Base-by-base conservation (phyloP, 2,329 filamentous ascomycete species). In the Paracoccidioides lutzii region DNA sequence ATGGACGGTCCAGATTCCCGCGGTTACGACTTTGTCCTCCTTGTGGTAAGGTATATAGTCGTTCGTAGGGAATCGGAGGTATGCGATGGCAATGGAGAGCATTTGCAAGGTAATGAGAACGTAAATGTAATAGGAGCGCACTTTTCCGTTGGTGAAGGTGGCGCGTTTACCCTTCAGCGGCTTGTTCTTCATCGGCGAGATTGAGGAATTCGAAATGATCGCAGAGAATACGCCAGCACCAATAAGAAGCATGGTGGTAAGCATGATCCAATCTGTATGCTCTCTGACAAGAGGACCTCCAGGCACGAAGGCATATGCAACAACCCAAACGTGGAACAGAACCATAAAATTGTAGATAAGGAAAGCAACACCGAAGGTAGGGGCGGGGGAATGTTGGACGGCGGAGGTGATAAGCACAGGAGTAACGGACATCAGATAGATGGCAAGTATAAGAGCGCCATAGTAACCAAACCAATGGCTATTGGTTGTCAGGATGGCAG, bases 1-100 rank as follows among this genome's bases (percentile, higher is more conserved):
- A 74, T 98, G 93, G 55, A 97, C 90, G 0, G 93, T 98, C 93
- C 93, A 98, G 69, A 98, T 97, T 63, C 93, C 93, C 0, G 90
- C 89, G 0, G 94, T 97, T 57, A 96, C 79, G 54, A 94, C 75
- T 63, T 93, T 93, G 60, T 90, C 86, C 54, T 95, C 83, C 41
- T 82, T 81, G 68, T 98, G 91, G 70, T 97, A 90, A 0, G 93
- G 88, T 55, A 81, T 82, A 75, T 96, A 95, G 73, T 97, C 84
- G 68, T 96, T 91, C 2, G 84, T 85, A 0, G 93, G 93, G 76
- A 97, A 96, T 59, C 93, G 88, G 54, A 90, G 79, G 70, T 94
- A 96, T 0, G 90, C 88, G 30, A 90, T 79, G 22, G 83, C 81
- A 28, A 91, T 76, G 59, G 93, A 88, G 51, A 95, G 72, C 3